Base-by-base conservation (phyloP, 148 eudicot species). In the Dysphania ambrosioides region DNA sequence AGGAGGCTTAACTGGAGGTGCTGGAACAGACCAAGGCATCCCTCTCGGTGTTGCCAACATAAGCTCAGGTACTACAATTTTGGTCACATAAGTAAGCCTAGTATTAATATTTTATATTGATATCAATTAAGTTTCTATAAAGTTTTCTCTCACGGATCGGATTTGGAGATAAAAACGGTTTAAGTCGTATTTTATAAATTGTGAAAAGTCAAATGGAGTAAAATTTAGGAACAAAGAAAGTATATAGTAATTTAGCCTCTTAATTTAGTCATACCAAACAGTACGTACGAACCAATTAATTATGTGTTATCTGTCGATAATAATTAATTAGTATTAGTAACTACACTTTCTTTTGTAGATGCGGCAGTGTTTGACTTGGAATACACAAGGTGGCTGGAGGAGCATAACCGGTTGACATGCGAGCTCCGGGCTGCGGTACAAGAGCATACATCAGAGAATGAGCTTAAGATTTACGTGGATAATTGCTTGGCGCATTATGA, bases 321-420 rank as follows among this genome's bases (percentile, higher is more conserved):
- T 44, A 5, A 32, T 21, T 49, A 49, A 35, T 29, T 1, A n/a
- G 26, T 53, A 71, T 21, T 7, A 35, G 19, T 31, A 13, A 32
- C 29, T 30, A 62, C 7, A 42, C 2, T 42, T 42, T 42, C 1
- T 42, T 42, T 42, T 81, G 18, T 57, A 90, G 95, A 87, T 31
- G 93, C 86, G 0, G 92, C 97, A 2, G 82, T 91, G 60, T 93
- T 93, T 31, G 98, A 93, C 74, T 86, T 93, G 81, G 98, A 93
- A 81, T 86, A 93, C 65, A 84, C 87, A 49, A 79, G 98, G 77
- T 93, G 98, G 98, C 75, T 93, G n/a, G 98, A 93, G 69, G 98
- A 93, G n/a, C 96, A 95, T 80, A 92, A 90, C 77, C 80, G 92
- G 44, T 66, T 92, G 53, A 87, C 88, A 59, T 88, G 91, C 38